These are phyloP conservation scores for Orbilia ellipsospora DNA, from an alignment of 2,329 filamentous ascomycete genomes.

Conservation along the genomic window DNA sequence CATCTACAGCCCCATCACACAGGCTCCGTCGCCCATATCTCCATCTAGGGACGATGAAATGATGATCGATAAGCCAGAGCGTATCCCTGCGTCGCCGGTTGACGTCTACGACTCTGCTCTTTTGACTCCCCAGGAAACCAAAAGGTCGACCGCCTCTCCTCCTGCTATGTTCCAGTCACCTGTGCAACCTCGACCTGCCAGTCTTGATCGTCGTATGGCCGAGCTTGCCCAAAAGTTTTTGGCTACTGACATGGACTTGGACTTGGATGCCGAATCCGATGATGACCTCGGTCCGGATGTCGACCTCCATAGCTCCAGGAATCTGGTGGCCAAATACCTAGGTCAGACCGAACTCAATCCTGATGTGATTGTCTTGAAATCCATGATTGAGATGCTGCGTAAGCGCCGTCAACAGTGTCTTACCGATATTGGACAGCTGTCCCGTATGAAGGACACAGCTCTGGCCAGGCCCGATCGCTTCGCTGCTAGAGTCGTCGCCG, in stretches of 20 bases:
- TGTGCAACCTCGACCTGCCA: constrained; percentile 35
- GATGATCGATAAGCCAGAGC: constrained; percentile 44
- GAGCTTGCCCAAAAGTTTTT: constrained; percentile 29
- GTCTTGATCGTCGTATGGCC: constrained; percentile 44
- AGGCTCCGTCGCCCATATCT: constrained; percentile 53
- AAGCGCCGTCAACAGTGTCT: constrained; percentile 49
- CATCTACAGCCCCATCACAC: constrained; percentile 51
- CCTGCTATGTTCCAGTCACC: constrained; percentile 50
- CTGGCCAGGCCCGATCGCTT: constrained; percentile 42
- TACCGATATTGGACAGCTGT: constrained; percentile 29
- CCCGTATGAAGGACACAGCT: constrained; percentile 38
- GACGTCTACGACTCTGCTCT: constrained; percentile 45
- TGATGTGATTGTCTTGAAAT: constrained; percentile 44
- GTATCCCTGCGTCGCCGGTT: constrained; percentile 24
- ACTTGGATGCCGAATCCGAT: constrained; percentile 39
- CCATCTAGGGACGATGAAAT: constrained; percentile 48
- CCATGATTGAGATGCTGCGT: constrained; percentile 46
- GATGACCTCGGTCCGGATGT: constrained; percentile 23
- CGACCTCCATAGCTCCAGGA: constrained; percentile 24
- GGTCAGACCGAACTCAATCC: constrained; percentile 40
- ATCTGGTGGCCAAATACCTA: constrained; percentile 35
- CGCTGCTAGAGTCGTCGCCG: constrained; percentile 51
- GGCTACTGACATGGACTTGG: constrained; percentile 24
- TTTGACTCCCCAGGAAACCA: constrained; percentile 53
- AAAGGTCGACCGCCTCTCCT: constrained; percentile 50